Evolutionary conservation across 2,329 filamentous ascomycete species (phyloP).

Genomic region (Erysiphe neolycopersici): DNA sequence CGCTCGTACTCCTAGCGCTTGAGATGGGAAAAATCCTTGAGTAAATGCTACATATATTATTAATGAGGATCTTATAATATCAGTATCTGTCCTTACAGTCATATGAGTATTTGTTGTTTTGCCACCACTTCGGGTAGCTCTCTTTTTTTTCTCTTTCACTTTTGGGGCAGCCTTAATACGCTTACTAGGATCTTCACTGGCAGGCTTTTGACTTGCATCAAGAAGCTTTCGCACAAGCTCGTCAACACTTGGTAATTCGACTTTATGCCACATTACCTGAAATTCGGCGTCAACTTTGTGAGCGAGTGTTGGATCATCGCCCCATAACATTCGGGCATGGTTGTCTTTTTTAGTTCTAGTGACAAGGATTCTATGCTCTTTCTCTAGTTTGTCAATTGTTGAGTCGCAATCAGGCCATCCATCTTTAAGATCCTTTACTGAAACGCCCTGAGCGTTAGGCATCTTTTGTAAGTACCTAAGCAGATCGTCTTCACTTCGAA

Average conservation of each 20-base stretch:
- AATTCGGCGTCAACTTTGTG: slow-evolving; percentile 63
- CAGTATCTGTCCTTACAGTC: slow-evolving; percentile 7
- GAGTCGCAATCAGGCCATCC: slow-evolving; percentile 74
- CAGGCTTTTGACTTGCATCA: slow-evolving; percentile 15
- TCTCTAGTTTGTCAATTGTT: slow-evolving; percentile 52
- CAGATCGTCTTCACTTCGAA: slow-evolving; percentile 51
- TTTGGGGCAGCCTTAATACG: slow-evolving; percentile 13
- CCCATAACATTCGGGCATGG: slow-evolving; percentile 64
- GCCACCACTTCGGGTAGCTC: slow-evolving; percentile 12
- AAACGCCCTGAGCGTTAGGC: slow-evolving; percentile 53
- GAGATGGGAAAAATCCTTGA: slow-evolving; percentile 10
- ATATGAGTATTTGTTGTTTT: slow-evolving; percentile 15
- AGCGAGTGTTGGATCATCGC: slow-evolving; percentile 55
- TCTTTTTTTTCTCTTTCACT: slow-evolving; percentile 15
- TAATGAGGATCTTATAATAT: not conserved
- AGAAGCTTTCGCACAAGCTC: slow-evolving; percentile 17
- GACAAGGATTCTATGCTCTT: slow-evolving; percentile 54
- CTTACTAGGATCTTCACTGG: slow-evolving; percentile 15
- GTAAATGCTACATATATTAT: slow-evolving; percentile 2
- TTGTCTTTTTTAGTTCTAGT: slow-evolving; percentile 83
- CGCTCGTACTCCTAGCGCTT: slow-evolving; percentile 6
- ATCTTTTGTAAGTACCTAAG: slow-evolving; percentile 59
- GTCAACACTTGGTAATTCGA: slow-evolving; percentile 34
- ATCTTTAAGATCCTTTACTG: slow-evolving; percentile 79
- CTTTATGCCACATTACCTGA: slow-evolving; percentile 54